Base-by-base conservation (phyloP, 306 rosid species). In the Trichosanthes truncata region DNA sequence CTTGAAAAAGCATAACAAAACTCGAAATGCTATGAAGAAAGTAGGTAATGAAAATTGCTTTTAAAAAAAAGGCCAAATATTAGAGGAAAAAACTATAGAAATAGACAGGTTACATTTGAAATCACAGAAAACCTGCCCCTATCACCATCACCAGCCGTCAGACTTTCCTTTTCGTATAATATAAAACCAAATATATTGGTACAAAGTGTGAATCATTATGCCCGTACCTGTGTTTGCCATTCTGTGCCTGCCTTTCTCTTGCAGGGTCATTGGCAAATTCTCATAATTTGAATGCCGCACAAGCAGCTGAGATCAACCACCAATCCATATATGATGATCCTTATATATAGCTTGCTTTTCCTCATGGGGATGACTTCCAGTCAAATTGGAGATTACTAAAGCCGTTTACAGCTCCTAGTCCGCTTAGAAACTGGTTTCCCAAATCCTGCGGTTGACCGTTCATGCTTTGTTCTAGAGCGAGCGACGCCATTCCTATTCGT, bases 391-490 rank as follows among this genome's bases (percentile, higher is more conserved):
- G 89, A 89, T 86, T 96, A 76, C 79, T 93, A 82, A 84, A 96
- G 71, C 97, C 88, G 56, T 91, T 93, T 61, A 83, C 96, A 13
- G 98, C 91, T 84, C 97, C 98, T 72, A 91, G 84, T 45, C 99
- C 97, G 81, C 90, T 81, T 75, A 96, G 92, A 79, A 93, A 84
- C 81, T 93, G 97, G 89, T 87, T 93, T 67, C 97, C 96, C 87
- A 91, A 48, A 83, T 96, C 98, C 49, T 89, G 97, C 38, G 84
- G 88, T 35, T 89, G 99, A 79, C 91, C 91, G 81, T 87, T 89
- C 94, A 91, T 86, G 40, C 89, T 87, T 86, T 90, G 99, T 60
- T 93, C 99, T 56, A 96, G 91, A 18, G 91, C 89, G 25, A 92
- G 68, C n/a, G 91, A 75, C 1, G 93, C 83, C 89, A 96, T 88